Percentiles rank a stretch among this genome's conserved stretches.
phyloP scores from a whole-genome alignment of 2,329 filamentous ascomycete genomes.

The Aspergillus fijiensis region DNA sequence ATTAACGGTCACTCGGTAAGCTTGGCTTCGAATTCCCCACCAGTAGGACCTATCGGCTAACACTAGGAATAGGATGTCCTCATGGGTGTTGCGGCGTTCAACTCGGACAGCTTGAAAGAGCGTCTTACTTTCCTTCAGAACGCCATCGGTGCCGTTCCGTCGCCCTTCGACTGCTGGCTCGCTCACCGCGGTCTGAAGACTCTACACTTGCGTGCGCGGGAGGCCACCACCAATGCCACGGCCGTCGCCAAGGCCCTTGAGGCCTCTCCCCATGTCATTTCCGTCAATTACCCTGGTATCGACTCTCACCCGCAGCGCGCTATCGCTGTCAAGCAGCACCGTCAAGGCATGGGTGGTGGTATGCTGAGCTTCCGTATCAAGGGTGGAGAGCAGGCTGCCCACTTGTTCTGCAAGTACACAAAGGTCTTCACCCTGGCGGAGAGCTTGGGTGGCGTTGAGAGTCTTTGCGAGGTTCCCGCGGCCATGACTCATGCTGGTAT shows the following conservation, averaged over 20 bases:
- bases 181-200: conserved; percentile 97
- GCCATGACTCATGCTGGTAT: conserved; percentile 98
- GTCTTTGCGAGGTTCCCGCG: conserved; percentile 84
- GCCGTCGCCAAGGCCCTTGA: conserved; percentile 75
- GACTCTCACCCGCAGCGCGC: conserved; percentile 81
- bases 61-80: conserved; percentile 68
- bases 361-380: conserved; percentile 97
- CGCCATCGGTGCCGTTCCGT: conserved; percentile 92
- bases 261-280: conserved; percentile 74
- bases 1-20: conserved; percentile 84
- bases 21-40: neutral
- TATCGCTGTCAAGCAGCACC: conserved; percentile 87
- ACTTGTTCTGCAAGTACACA: conserved; percentile 87
- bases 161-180: conserved; percentile 95
- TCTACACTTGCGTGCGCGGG: conserved; percentile 84
- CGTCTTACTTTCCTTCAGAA: conserved; percentile 91
- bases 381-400: conserved; percentile 80
- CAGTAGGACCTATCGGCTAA: conserved; percentile 7
- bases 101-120: conserved; percentile 73
- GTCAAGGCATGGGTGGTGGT: conserved; percentile 88
- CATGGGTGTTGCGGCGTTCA: conserved; percentile 96
- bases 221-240: conserved; percentile 79
- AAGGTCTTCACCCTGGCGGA: conserved; percentile 92
- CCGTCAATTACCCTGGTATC: conserved; percentile 94
- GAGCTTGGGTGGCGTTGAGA: conserved; percentile 88